A percentile compares a stretch with the other conserved stretches of the same genome.
Evolutionary conservation across 1,284 basidiomycete species (phyloP).

Genomic region (Vanrija sp.): DNA sequence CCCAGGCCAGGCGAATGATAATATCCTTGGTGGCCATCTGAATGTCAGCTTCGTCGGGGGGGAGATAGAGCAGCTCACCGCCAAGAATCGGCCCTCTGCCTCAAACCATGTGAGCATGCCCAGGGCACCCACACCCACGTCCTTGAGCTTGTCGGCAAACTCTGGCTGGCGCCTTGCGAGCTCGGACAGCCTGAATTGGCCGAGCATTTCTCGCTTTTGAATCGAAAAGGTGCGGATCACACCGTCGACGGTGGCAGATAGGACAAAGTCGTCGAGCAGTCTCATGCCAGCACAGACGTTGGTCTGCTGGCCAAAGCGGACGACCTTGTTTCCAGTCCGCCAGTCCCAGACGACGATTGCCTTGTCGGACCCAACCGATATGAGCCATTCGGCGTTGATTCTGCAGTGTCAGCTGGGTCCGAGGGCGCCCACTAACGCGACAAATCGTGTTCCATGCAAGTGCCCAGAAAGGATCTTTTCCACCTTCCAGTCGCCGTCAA

Average conservation of each 20-base stretch:
- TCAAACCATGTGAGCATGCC: slow-evolving; percentile 68
- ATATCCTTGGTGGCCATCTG: slow-evolving; percentile 84
- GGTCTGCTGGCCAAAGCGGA: slow-evolving; percentile 86
- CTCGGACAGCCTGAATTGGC: slow-evolving; percentile 79
- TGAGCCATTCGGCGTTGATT: slow-evolving; percentile 74
- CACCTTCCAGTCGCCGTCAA: slow-evolving; percentile 63
- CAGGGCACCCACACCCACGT: slow-evolving; percentile 56
- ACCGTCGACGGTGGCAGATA: slow-evolving; percentile 86
- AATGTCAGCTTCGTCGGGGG: slow-evolving; percentile 1
- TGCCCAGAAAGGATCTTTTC: slow-evolving; percentile 75
- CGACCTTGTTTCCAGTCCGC: slow-evolving; percentile 69
- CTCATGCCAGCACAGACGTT: slow-evolving; percentile 87
- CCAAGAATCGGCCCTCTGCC: slow-evolving; percentile 83
- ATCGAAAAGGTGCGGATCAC: slow-evolving; percentile 87
- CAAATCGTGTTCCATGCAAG: slow-evolving; percentile 37
- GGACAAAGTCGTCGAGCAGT: slow-evolving; percentile 66
- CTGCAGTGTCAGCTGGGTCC: slow-evolving; percentile 57
- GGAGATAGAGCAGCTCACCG: slow-evolving; percentile 54
- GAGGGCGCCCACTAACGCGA: slow-evolving; percentile 31
- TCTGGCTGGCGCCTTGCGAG: slow-evolving; percentile 63
- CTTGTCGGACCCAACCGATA: slow-evolving; percentile 81
- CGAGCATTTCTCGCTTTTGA: slow-evolving; percentile 81
- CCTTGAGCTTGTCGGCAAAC: slow-evolving; percentile 58
- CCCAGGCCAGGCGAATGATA: slow-evolving; percentile 82
- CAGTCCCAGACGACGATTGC: slow-evolving; percentile 81